Evolutionary conservation across 2,329 filamentous ascomycete genomes (phyloP), one percentile per base, ranked within the genome.

Genomic region (Blastomyces gilchristii): DNA sequence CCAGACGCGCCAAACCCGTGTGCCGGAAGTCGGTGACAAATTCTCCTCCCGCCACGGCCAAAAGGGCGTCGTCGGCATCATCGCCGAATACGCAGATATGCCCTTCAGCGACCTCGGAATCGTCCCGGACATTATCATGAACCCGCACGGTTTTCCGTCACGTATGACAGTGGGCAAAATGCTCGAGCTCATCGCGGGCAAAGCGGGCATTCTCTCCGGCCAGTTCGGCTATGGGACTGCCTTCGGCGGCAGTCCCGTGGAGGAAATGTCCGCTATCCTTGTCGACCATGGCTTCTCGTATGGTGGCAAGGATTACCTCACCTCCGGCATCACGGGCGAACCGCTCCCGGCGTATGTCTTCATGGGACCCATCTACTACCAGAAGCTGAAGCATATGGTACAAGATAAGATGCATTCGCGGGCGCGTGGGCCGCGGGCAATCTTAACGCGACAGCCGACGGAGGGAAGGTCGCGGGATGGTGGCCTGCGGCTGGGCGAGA

Each of bases 301-400:
- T 83, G 91, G 93, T 63, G 94, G 95, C 69, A 99, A 99, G 74
- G 94, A 99, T 75, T 96, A 92, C 77, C 87, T 99, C 66, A 97
- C 94, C 0, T 92, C 87, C 0, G 94, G 94, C 45, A 93, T 97
- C 73, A 97, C 94, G 0, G 95, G 94, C 70, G 94, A 99, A 77
- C 86, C 90, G 0, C 82, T 97, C 6, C 91, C 96, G 67, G 92
- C 92, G 14, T 97, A 97, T 77, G 91, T 99, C 72, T 99, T 97
- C 82, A 96, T 96, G 74, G 94, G 94, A 0, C 94, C 94, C 12
- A 99, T 99, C 77, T 99, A 96, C 81, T 99, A 99, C 80, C 94
- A 99, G 80, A 96, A 96, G 68, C 85, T 99, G 68, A 99, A 99
- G 83, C 94, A 99, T 82, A 99, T 99, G 94, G 94, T 99, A 3